These are phyloP conservation scores for Fusarium denticulatum DNA, from an alignment of 2,329 filamentous ascomycete species.

Conservation along the genomic window DNA sequence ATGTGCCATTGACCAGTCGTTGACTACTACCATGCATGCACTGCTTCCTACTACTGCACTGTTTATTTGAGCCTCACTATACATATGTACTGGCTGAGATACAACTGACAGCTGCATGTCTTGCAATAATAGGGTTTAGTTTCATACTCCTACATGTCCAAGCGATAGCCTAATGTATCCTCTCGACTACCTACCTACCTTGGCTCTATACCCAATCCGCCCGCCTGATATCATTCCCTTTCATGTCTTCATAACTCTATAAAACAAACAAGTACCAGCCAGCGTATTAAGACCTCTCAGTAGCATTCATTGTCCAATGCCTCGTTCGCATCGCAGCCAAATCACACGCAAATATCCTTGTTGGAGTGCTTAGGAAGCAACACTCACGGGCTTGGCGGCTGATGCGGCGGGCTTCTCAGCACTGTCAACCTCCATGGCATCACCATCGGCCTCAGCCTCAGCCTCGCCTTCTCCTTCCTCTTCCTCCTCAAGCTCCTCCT, in stretches of 20 bases:
- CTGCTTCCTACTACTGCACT: neutral
- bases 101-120: constrained; percentile 23
- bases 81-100: neutral
- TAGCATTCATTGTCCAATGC: constrained; percentile 33
- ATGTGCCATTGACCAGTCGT: neutral
- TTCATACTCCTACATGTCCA: constrained; percentile 3
- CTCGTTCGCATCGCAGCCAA: constrained; percentile 26
- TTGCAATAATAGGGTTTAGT: constrained; percentile 15
- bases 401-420: constrained; percentile 49
- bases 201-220: constrained; percentile 26
- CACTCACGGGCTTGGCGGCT: constrained; percentile 49
- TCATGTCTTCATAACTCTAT: constrained; percentile 48
- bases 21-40: neutral
- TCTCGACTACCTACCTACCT: constrained; percentile 15
- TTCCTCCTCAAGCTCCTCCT: constrained; percentile 76
- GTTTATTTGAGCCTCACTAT: neutral
- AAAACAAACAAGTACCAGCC: constrained; percentile 36
- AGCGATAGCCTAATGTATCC: constrained; percentile 24
- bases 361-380: constrained; percentile 46
- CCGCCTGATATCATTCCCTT: constrained; percentile 43
- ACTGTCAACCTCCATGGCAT: constrained; percentile 62
- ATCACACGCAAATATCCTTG: constrained; percentile 1
- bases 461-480: constrained; percentile 64
- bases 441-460: constrained; percentile 51
- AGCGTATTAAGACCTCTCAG: constrained; percentile 31